Conservation (phyloP, 2,329 filamentous ascomycete species). For the Dothideomycetes sp. region DNA sequence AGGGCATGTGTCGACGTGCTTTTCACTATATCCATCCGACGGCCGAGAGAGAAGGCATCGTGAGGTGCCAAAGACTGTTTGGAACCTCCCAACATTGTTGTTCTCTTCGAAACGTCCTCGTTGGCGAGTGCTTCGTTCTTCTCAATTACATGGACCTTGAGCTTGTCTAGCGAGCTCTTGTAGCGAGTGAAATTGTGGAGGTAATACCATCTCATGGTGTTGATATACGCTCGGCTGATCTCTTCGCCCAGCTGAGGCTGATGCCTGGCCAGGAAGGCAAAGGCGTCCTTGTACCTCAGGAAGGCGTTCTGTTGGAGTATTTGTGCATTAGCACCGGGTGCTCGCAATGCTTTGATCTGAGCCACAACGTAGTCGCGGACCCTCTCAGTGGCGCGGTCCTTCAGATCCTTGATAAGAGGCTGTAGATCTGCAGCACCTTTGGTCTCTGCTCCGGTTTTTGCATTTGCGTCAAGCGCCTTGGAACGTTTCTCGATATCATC, state of each 20-base stretch:
- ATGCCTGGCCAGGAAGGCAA: slow-evolving; percentile 70
- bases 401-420: slow-evolving; percentile 74
- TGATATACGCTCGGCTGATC: slow-evolving; percentile 86
- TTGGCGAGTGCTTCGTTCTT: slow-evolving; percentile 64
- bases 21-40: slow-evolving; percentile 71
- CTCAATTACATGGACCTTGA: slow-evolving; percentile 74
- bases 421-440: slow-evolving; percentile 76
- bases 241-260: slow-evolving; percentile 78
- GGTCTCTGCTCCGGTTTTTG: slow-evolving; percentile 48
- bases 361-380: slow-evolving; percentile 90
- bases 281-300: slow-evolving; percentile 78
- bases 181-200: slow-evolving; percentile 84
- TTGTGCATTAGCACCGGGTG: slow-evolving; percentile 93
- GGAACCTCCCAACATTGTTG: slow-evolving; percentile 41
- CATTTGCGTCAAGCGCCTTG: slow-evolving; percentile 57
- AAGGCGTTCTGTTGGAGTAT: slow-evolving; percentile 92
- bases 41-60: slow-evolving; percentile 81
- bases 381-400: slow-evolving; percentile 79
- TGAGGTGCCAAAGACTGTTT: slow-evolving; percentile 51
- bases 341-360: slow-evolving; percentile 87
- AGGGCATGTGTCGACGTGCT: slow-evolving; percentile 64
- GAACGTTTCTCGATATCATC: slow-evolving; percentile 74
- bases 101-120: slow-evolving; percentile 47
- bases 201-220: slow-evolving; percentile 99
- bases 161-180: slow-evolving; percentile 67